Percentiles rank a stretch among this genome's conserved stretches.
Conservation (phyloP, 768 basidiomycete species). For the Suillus variegatus region DNA sequence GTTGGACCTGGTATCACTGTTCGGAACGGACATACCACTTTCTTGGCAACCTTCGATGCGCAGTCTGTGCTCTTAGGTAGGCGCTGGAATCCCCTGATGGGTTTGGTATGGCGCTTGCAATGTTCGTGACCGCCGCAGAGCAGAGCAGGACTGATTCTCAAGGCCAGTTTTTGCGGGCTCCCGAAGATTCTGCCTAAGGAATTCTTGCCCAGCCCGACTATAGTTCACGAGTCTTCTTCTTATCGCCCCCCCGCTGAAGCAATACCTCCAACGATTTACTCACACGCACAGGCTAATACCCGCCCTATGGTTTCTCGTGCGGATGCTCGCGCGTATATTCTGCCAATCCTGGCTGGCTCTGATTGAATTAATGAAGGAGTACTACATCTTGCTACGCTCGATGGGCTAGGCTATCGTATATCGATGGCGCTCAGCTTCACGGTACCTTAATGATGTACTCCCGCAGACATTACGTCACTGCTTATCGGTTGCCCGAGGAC, state of each 20-base stretch:
- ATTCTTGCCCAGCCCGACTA: neutral
- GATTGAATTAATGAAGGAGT: neutral
- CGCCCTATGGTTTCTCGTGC: neutral
- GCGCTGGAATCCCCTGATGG: neutral
- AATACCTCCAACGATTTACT: neutral
- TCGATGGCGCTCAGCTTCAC: neutral
- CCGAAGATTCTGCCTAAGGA: neutral
- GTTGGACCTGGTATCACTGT: neutral
- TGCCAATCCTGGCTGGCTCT: neutral
- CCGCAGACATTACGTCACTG: neutral
- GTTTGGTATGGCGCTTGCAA: neutral
- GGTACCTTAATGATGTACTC: neutral
- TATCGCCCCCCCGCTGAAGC: neutral
- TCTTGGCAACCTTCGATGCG: neutral
- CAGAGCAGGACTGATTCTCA: neutral
- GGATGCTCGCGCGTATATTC: neutral
- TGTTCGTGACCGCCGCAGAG: neutral
- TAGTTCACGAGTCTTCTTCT: neutral
- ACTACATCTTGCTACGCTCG: neutral
- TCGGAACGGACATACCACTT: neutral
- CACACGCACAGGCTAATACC: neutral
- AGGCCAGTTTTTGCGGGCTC: neutral
- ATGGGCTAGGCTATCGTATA: neutral
- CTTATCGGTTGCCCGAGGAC: slow-evolving; percentile 2
- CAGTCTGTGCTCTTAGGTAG: neutral